These are phyloP conservation scores for Eucalyptus victrix DNA, from an alignment of 345 rosid genomes.

Conservation along the genomic window DNA sequence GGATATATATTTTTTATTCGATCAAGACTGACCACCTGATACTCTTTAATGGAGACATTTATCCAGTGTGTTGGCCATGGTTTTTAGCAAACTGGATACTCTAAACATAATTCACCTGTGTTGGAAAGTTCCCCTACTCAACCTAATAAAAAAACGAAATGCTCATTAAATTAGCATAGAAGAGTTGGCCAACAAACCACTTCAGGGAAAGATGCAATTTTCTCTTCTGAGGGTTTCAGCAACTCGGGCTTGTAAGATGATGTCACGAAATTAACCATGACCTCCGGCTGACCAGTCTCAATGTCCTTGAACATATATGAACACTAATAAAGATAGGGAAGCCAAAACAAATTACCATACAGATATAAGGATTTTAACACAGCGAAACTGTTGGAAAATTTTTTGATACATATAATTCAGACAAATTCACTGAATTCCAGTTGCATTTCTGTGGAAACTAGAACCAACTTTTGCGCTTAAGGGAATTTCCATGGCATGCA, in stretches of 20 bases:
- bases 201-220: conserved; percentile 61
- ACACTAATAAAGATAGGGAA: background rate
- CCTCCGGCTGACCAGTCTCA: conserved; percentile 48
- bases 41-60: background rate
- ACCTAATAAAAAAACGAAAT: background rate
- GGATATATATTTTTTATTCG: background rate
- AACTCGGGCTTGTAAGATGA: conserved; percentile 76
- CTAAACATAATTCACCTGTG: background rate
- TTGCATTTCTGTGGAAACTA: background rate
- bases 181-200: conserved; percentile 46
- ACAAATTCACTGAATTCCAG: background rate
- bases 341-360: background rate
- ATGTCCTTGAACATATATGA: conserved; percentile 38
- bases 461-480: background rate
- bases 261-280: conserved; percentile 95
- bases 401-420: background rate
- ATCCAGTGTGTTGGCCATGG: background rate
- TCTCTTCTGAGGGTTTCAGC: conserved; percentile 73
- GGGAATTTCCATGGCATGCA: background rate
- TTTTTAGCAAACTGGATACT: background rate
- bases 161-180: background rate
- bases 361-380: background rate
- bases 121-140: background rate
- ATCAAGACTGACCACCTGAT: background rate
- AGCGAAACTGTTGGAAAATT: background rate